Evolutionary conservation across 2,329 filamentous ascomycete genomes (phyloP).

Genomic region (Diaporthe capsici): DNA sequence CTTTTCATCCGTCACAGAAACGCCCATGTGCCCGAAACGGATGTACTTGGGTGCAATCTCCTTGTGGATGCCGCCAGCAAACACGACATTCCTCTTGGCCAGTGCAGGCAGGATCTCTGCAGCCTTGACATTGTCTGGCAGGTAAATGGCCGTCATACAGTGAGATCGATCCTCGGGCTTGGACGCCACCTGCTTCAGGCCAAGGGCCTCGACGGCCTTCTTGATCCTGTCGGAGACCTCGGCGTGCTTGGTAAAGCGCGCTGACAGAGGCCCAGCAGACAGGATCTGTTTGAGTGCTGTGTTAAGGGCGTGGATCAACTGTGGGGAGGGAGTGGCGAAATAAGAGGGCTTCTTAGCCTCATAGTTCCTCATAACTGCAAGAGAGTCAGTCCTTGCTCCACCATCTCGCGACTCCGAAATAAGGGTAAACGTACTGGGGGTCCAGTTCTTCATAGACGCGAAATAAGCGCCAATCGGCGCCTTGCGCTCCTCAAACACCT

Average conservation of each 20-base stretch:
- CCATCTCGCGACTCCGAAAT: slow-evolving; percentile 24
- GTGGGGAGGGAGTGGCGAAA: slow-evolving; percentile 96
- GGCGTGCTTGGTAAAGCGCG: slow-evolving; percentile 87
- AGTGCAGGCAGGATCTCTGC: slow-evolving; percentile 89
- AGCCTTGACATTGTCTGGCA: slow-evolving; percentile 86
- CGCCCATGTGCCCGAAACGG: slow-evolving; percentile 97
- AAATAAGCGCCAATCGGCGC: slow-evolving; percentile 90
- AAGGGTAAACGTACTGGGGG: slow-evolving; percentile 75
- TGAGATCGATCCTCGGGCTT: slow-evolving; percentile 94
- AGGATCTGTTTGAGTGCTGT: slow-evolving; percentile 90
- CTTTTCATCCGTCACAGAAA: slow-evolving; percentile 85
- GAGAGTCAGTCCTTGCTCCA: slow-evolving; percentile 36
- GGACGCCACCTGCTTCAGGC: slow-evolving; percentile 87
- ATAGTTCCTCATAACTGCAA: slow-evolving; percentile 96
- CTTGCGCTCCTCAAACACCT: slow-evolving; percentile 84
- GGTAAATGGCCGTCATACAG: slow-evolving; percentile 97
- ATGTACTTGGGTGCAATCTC: slow-evolving; percentile 95
- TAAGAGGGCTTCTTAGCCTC: slow-evolving; percentile 98
- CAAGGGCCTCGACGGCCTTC: slow-evolving; percentile 82
- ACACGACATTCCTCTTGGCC: slow-evolving; percentile 89
- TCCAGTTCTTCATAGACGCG: slow-evolving; percentile 97
- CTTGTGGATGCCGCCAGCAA: slow-evolving; percentile 96
- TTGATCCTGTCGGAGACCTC: slow-evolving; percentile 89
- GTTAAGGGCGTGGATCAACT: slow-evolving; percentile 93
- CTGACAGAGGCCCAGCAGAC: slow-evolving; percentile 77